Percentiles rank a stretch among this genome's conserved stretches.
Evolutionary conservation across 2,329 filamentous ascomycete species (phyloP).

Genomic region (Nigrospora sphaerica): DNA sequence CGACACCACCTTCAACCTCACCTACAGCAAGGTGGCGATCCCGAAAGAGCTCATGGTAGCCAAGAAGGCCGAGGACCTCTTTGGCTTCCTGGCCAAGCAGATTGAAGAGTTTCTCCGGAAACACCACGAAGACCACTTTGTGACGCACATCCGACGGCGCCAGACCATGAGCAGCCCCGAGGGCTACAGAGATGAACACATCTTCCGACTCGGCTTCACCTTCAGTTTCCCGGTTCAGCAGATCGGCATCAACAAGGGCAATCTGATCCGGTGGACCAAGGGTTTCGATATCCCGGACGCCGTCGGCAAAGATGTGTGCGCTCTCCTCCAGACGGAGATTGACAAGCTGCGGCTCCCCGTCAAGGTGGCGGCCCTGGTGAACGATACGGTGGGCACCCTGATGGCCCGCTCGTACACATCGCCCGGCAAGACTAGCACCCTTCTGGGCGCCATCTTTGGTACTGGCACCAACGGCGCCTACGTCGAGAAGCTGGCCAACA

Average conservation of each 20-base stretch:
- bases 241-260: conserved; percentile 89
- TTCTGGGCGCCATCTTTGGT: conserved; percentile 95
- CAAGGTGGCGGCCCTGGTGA: conserved; percentile 90
- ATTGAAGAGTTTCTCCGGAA: conserved; percentile 81
- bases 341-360: conserved; percentile 82
- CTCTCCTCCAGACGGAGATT: conserved; percentile 80
- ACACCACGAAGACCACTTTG: conserved; percentile 85
- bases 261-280: conserved; percentile 95
- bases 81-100: conserved; percentile 86
- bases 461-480: conserved; percentile 98
- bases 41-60: conserved; percentile 86
- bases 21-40: conserved; percentile 86
- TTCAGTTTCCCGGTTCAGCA: conserved; percentile 97
- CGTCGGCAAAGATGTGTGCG: conserved; percentile 89
- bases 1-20: conserved; percentile 90
- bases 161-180: conserved; percentile 51
- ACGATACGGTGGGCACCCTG: conserved; percentile 94
- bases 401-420: conserved; percentile 97
- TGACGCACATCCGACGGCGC: conserved; percentile 59
- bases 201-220: conserved; percentile 95
- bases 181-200: conserved; percentile 61
- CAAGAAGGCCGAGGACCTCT: conserved; percentile 78
- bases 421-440: conserved; percentile 74
- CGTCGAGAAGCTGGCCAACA: conserved; percentile 80
- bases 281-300: conserved; percentile 96